These are phyloP conservation scores for Rhodotorula glutinis DNA, from an alignment of 1,284 basidiomycete species.

Conservation along the genomic window DNA sequence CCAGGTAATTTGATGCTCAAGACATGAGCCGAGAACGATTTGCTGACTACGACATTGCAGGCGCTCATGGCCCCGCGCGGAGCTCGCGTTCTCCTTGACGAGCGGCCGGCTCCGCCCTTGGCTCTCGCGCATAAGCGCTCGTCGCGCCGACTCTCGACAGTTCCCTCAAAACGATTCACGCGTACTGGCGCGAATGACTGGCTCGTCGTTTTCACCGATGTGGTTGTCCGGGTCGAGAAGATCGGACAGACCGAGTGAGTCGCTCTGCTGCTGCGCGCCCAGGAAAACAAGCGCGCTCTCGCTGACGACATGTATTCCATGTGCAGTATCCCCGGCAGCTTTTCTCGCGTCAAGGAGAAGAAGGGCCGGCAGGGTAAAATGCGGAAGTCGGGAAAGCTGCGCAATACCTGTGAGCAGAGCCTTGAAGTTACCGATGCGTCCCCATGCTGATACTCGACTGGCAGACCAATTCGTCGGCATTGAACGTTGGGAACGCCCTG, in stretches of 20 bases:
- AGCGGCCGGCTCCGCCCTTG: constrained; percentile 54
- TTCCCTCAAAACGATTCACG: neutral
- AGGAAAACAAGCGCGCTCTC: constrained; percentile 59
- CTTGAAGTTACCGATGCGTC: neutral
- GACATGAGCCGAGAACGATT: no score
- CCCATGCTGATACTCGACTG: neutral
- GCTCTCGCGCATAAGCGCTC: neutral
- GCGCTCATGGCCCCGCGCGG: constrained; percentile 79
- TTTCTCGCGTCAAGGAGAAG: constrained; percentile 35
- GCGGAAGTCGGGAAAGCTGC: constrained; percentile 62
- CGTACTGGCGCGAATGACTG: constrained; percentile 62
- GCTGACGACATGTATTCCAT: neutral
- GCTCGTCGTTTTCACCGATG: constrained; percentile 93
- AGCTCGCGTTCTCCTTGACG: constrained; percentile 79
- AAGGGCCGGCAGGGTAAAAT: constrained; percentile 33
- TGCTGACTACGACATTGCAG: constrained; percentile 37
- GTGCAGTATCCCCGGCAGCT: constrained; percentile 22
- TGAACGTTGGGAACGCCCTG: constrained; percentile 34
- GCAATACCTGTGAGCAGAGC: constrained; percentile 60
- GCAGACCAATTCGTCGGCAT: constrained; percentile 81
- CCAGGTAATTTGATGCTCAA: constrained; percentile 53
- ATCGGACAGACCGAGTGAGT: constrained; percentile 72
- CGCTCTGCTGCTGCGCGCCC: neutral
- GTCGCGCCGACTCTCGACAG: neutral
- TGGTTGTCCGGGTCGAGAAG: constrained; percentile 84